Conservation (phyloP, 805 yeast species). For the Metschnikowia peoriensis region DNA sequence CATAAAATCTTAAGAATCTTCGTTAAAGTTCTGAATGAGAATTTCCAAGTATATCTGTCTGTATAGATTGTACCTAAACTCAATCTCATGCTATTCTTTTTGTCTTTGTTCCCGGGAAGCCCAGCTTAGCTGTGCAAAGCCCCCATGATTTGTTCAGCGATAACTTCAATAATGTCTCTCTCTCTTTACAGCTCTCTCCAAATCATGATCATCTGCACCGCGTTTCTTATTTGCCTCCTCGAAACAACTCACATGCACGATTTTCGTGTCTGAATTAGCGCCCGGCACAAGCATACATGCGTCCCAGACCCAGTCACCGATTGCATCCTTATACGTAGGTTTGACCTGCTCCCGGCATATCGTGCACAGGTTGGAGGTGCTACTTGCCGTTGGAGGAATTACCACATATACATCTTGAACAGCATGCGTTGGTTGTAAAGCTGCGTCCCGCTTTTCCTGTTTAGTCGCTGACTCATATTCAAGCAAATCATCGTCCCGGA, state of each 20-base stretch:
- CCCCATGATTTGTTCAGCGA: no score
- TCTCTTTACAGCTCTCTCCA: slow-evolving; percentile 21
- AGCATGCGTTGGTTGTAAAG: neutral
- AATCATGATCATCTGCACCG: slow-evolving; percentile 26
- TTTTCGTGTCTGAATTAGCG: slow-evolving; percentile 34
- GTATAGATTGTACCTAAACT: no score
- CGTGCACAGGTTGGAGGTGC: slow-evolving; percentile 42
- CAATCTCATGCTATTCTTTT: no score
- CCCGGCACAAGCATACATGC: slow-evolving; percentile 40
- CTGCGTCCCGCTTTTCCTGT: slow-evolving; percentile 7
- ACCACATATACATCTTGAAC: slow-evolving; percentile 42
- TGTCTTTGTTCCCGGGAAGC: no score
- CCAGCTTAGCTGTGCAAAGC: no score
- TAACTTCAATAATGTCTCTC: slow-evolving; percentile 11
- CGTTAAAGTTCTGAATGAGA: no score
- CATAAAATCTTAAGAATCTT: no score
- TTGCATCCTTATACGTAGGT: slow-evolving; percentile 41
- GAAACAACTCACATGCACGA: slow-evolving; percentile 39
- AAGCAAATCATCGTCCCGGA: slow-evolving; percentile 59
- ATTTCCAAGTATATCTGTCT: no score
- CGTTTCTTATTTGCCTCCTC: slow-evolving; percentile 38
- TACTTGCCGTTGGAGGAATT: slow-evolving; percentile 63
- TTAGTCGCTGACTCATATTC: slow-evolving; percentile 26
- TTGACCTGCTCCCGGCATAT: slow-evolving; percentile 43
- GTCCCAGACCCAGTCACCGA: slow-evolving; percentile 49